Evolutionary conservation across 345 rosid genomes (phyloP).

Genomic region (Hibiscus trionum): DNA sequence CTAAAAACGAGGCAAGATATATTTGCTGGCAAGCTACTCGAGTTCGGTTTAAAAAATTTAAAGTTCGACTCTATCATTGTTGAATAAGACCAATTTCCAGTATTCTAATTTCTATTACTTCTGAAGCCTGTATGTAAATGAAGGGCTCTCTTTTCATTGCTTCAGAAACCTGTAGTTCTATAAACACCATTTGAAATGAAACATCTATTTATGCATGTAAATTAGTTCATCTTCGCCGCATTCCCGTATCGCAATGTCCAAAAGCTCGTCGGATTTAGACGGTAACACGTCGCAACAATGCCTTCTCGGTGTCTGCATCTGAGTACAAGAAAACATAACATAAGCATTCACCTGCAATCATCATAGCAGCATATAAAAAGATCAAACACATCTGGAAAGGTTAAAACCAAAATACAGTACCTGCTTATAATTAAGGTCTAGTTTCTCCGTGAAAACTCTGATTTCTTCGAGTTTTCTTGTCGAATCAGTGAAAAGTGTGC

Average conservation of each 20-base stretch:
- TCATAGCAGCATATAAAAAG: neutral
- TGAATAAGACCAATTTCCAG: no score
- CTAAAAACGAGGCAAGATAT: no score
- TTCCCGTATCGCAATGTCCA: slow-evolving; percentile 63
- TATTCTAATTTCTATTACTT: no score
- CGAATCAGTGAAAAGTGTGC: slow-evolving; percentile 35
- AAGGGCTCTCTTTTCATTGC: no score
- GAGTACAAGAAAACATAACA: slow-evolving; percentile 4
- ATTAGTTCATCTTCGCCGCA: slow-evolving; percentile 66
- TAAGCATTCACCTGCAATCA: neutral
- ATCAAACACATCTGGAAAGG: neutral
- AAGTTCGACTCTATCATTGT: no score
- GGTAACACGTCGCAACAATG: slow-evolving; percentile 79
- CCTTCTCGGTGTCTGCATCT: slow-evolving; percentile 76
- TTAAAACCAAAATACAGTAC: slow-evolving; percentile 19
- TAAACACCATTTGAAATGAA: no score
- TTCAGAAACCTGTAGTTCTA: no score
- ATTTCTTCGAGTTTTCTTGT: slow-evolving; percentile 57
- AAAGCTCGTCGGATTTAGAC: slow-evolving; percentile 35
- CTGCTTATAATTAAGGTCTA: slow-evolving; percentile 47
- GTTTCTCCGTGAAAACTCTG: slow-evolving; percentile 50
- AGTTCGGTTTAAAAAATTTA: no score
- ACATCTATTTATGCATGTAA: slow-evolving; percentile 32
- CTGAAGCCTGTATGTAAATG: no score
- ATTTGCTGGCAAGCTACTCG: no score